Conservation (phyloP, 2,329 filamentous ascomycete species). For the Colletotrichum sp. region DNA sequence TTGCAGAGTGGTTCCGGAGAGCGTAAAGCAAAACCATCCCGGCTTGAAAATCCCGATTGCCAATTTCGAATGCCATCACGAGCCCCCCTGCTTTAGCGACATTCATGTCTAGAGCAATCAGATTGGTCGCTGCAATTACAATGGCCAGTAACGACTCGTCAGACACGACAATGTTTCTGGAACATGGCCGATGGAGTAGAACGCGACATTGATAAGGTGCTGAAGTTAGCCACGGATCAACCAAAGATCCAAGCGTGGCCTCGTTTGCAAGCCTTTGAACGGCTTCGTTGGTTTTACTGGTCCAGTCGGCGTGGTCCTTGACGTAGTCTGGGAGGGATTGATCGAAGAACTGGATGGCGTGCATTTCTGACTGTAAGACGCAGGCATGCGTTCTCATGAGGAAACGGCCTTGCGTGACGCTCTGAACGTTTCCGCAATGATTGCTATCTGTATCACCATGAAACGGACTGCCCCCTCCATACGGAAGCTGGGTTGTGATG, state of each 20-base stretch:
- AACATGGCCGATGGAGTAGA: background rate
- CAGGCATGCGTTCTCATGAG: background rate
- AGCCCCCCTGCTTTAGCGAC: background rate
- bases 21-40: background rate
- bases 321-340: background rate
- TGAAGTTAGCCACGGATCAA: background rate
- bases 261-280: background rate
- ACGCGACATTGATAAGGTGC: background rate
- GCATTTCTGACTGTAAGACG: background rate
- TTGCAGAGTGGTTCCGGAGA: background rate
- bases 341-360: background rate
- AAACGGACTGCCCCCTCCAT: background rate
- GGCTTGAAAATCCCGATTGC: background rate
- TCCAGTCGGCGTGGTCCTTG: background rate
- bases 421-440: background rate
- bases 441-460: background rate
- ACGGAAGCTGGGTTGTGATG: background rate
- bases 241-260: background rate
- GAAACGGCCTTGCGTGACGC: accelerated
- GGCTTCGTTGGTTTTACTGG: background rate
- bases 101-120: background rate
- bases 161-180: background rate
- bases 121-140: background rate
- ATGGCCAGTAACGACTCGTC: background rate
- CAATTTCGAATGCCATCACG: background rate